Conservation (phyloP, 2,329 filamentous ascomycete species). For the Fonsecaea pedrosoi region DNA sequence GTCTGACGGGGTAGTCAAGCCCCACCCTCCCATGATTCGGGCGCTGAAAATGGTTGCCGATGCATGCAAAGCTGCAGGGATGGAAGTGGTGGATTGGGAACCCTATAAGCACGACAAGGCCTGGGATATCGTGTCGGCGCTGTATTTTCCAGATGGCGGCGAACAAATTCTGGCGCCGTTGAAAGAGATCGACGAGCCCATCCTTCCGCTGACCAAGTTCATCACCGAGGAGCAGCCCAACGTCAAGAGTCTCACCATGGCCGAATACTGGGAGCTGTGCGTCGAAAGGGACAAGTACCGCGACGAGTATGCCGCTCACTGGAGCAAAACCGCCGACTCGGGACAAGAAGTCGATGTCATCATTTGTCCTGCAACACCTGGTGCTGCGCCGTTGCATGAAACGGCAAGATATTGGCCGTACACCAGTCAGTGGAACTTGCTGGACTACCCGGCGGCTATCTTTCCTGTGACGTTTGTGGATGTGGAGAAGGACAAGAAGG, state of each 20-base stretch:
- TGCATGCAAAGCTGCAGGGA: conserved; percentile 54
- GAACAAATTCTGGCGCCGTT: conserved; percentile 60
- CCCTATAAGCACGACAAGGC: conserved; percentile 58
- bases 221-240: conserved; percentile 64
- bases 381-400: conserved; percentile 55
- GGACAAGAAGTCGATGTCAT: conserved; percentile 62
- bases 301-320: conserved; percentile 54
- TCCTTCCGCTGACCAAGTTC: conserved; percentile 64
- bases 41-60: conserved; percentile 56
- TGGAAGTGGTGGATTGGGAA: conserved; percentile 63
- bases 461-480: conserved; percentile 64
- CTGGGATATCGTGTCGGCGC: conserved; percentile 52
- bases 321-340: conserved; percentile 55
- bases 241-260: conserved; percentile 50
- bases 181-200: conserved; percentile 62
- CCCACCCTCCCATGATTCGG: conserved; percentile 68
- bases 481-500: conserved; percentile 48
- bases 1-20: conserved; percentile 68
- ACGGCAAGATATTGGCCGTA: conserved; percentile 68
- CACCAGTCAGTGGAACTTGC: conserved; percentile 71
- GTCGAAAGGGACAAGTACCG: conserved; percentile 53
- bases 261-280: conserved; percentile 44
- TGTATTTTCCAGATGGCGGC: conserved; percentile 69
- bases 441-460: conserved; percentile 69
- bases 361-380: conserved; percentile 51